These are phyloP conservation scores for Lachancea kluyveri DNA, from an alignment of 805 yeast species.

Conservation along the genomic window DNA sequence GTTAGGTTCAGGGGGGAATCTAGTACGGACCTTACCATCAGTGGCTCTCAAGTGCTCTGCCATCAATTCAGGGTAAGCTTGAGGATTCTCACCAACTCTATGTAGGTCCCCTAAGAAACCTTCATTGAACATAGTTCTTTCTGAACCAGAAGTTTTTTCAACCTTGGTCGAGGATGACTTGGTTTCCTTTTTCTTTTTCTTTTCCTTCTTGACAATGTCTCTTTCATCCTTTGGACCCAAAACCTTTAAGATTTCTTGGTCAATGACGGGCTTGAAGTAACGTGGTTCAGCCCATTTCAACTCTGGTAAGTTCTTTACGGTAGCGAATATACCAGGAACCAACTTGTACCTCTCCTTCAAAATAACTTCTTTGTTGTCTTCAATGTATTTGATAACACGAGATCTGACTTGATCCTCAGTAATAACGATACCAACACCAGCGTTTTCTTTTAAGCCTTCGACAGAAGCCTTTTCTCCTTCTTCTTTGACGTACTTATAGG, in stretches of 20 bases:
- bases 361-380: conserved; percentile 52
- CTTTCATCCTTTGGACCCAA: conserved; percentile 97
- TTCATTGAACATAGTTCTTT: conserved; percentile 82
- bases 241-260: conserved; percentile 59
- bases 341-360: conserved; percentile 68
- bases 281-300: conserved; percentile 92
- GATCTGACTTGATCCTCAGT: conserved; percentile 57
- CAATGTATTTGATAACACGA: conserved; percentile 55
- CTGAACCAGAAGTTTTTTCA: conserved; percentile 12
- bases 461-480: conserved; percentile 39
- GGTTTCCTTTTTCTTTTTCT: conserved; percentile 44
- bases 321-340: conserved; percentile 72
- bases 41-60: conserved; percentile 72
- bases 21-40: conserved; percentile 77
- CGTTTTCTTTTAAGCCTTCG: conserved; percentile 50
- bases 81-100: conserved; percentile 93
- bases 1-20: conserved; percentile 98
- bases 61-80: conserved; percentile 80
- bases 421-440: conserved; percentile 79
- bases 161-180: conserved; percentile 20
- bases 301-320: conserved; percentile 62
- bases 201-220: conserved; percentile 74
- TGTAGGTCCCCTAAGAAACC: conserved; percentile 95
- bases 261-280: conserved; percentile 81
- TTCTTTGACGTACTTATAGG: conserved; percentile 62